These are phyloP conservation scores for Fusarium newnesense DNA, from an alignment of 2,329 filamentous ascomycete species.

Conservation along the genomic window DNA sequence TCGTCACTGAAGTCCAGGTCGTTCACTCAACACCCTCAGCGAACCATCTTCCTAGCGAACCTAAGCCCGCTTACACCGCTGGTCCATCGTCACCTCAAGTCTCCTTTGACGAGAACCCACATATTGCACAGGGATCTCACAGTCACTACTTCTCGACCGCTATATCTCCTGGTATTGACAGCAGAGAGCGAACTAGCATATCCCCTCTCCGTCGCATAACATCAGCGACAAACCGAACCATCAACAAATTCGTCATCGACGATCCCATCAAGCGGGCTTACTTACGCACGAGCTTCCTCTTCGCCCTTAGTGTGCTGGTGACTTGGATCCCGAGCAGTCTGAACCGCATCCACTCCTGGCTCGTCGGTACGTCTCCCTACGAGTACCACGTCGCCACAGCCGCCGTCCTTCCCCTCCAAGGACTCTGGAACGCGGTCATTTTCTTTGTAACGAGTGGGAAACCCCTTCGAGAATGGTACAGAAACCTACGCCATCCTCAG, in stretches of 20 bases:
- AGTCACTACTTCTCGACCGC: conserved; percentile 50
- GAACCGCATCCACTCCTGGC: conserved; percentile 77
- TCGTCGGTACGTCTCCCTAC: conserved; percentile 65
- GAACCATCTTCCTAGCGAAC: conserved; percentile 34
- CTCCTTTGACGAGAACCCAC: conserved; percentile 38
- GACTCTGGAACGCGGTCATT: conserved; percentile 83
- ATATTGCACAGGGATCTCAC: conserved; percentile 29
- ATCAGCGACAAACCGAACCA: conserved; percentile 46
- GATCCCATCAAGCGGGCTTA: conserved; percentile 71
- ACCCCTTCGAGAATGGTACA: conserved; percentile 34
- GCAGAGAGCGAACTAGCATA: neutral
- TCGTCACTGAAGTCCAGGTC: conserved; percentile 64
- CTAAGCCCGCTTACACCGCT: conserved; percentile 36
- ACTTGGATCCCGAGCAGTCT: conserved; percentile 75
- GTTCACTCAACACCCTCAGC: conserved; percentile 46
- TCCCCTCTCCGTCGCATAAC: conserved; percentile 32
- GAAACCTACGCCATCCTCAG: neutral
- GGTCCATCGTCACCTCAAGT: conserved; percentile 28
- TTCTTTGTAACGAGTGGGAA: conserved; percentile 74
- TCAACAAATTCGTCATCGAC: conserved; percentile 49
- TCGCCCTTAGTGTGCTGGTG: conserved; percentile 68
- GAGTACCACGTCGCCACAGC: conserved; percentile 75
- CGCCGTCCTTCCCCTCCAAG: conserved; percentile 79
- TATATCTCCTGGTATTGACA: conserved; percentile 39
- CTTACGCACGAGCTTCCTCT: conserved; percentile 69